Evolutionary conservation across 2,329 filamentous ascomycete genomes (phyloP), one percentile per base, ranked within the genome.

Genomic region (Cordyceps fumosorosea): DNA sequence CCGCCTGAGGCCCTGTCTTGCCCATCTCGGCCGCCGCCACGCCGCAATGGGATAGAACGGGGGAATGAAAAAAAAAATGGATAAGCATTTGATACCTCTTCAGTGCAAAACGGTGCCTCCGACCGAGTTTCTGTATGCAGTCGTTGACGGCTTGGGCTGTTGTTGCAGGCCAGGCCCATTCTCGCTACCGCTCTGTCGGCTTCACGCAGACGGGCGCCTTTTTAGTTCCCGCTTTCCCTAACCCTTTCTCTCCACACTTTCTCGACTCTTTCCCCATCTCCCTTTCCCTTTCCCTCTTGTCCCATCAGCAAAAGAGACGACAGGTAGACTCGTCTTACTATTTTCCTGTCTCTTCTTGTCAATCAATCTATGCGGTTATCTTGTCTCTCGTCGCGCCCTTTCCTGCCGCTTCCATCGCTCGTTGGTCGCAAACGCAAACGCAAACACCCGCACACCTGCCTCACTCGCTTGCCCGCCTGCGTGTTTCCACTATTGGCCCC

Each of bases 201-300:
- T 59, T 60, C 56, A 52, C 14, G 29, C 44, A 51, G 34, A 26
- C 50, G 50, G 58, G 26, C 51, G 51, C 60, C 60, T 62, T 62
- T 62, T 62, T 62, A 62, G 60, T 56, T 57, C 60, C 60, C 60
- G 60, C 54, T 45, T 45, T 16, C 42, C 44, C 55, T 47, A 57
- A 40, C 44, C 42, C 53, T 40, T 3, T 47, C 52, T 62, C 60
- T 62, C 60, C 54, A 52, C 60, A 52, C 60, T 44, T 53, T 47
- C 40, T 34, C 26, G 48, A 52, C 54, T 62, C 53, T 62, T 62
- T 57, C 54, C 60, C 47, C 60, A 56, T 62, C 51, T 62, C 60
- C 37, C 53, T 62, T 57, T 62, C 54, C 37, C 53, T 57, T 55
- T 34, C 14, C 34, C 18, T 60, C 56, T 60, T 45, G 14, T 53